A percentile compares a stretch with the other conserved stretches of the same genome.
Conservation (phyloP, 805 yeast genomes). For the Kuraishia piskuri region DNA sequence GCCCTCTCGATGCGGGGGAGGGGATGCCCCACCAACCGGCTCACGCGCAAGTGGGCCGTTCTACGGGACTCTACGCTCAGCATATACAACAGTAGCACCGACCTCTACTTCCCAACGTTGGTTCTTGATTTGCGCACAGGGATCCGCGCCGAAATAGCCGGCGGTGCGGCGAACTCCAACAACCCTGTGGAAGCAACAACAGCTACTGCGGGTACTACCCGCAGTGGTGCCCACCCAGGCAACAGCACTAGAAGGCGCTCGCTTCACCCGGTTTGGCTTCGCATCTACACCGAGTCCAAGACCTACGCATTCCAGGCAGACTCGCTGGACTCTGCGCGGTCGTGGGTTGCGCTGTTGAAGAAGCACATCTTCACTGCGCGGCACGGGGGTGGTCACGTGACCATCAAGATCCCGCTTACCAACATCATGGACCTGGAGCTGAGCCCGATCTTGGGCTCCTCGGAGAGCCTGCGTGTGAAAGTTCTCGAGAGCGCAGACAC, state of each 20-base stretch:
- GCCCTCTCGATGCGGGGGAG: constrained; percentile 31
- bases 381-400: constrained; percentile 63
- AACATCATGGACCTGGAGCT: constrained; percentile 57
- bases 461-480: constrained; percentile 50
- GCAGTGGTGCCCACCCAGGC: too few species aligned
- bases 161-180: constrained; percentile 12
- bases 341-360: constrained; percentile 71
- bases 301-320: constrained; percentile 68
- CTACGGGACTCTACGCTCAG: constrained; percentile 61
- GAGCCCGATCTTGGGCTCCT: constrained; percentile 44
- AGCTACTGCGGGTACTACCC: too few species aligned
- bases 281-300: constrained; percentile 47
- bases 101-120: constrained; percentile 74
- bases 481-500: constrained; percentile 48
- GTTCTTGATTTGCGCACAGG: constrained; percentile 68
- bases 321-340: constrained; percentile 59
- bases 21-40: constrained; percentile 25
- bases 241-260: too few species aligned
- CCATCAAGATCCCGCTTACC: constrained; percentile 66
- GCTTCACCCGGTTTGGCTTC: constrained; percentile 36
- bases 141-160: constrained; percentile 51
- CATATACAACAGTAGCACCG: constrained; percentile 62
- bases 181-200: too few species aligned
- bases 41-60: constrained; percentile 70
- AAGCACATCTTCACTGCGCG: constrained; percentile 71